phyloP scores from a whole-genome alignment of 2,329 filamentous ascomycete species.

The Arthrobotrys megalospora region DNA sequence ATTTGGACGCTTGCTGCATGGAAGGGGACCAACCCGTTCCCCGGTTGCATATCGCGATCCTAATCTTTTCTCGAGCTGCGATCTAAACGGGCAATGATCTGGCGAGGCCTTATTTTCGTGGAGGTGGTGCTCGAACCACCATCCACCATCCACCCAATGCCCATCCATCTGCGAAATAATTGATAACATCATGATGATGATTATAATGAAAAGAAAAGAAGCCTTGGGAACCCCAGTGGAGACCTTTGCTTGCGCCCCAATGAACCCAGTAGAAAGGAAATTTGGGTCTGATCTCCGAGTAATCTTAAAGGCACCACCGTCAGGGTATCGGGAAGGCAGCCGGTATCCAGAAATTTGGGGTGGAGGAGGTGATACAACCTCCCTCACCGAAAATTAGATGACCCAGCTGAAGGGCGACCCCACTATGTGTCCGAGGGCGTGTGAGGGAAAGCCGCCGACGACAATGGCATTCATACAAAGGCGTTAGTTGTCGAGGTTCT shows the following conservation, averaged over 20 bases:
- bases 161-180: constrained; percentile 22
- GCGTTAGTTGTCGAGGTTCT: constrained; percentile 6
- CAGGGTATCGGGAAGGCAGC: constrained; percentile 61
- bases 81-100: constrained; percentile 52
- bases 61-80: constrained; percentile 16
- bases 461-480: constrained; percentile 26
- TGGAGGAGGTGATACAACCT: constrained; percentile 46
- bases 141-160: not conserved
- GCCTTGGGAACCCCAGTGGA: constrained; percentile 20
- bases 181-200: constrained; percentile 45
- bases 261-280: constrained; percentile 59
- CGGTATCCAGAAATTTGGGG: constrained; percentile 61
- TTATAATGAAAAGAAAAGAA: constrained; percentile 3
- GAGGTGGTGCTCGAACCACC: constrained; percentile 10
- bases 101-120: constrained; percentile 21
- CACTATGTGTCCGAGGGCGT: constrained; percentile 32
- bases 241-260: constrained; percentile 41
- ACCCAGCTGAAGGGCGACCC: constrained; percentile 52
- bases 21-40: constrained; percentile 10
- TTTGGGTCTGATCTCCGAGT: constrained; percentile 60
- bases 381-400: constrained; percentile 53
- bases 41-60: constrained; percentile 52
- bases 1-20: constrained; percentile 30
- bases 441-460: constrained; percentile 27
- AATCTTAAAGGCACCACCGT: constrained; percentile 59